These are phyloP conservation scores for Pseudocercospora fuligena DNA, from an alignment of 2,329 filamentous ascomycete species.

Conservation along the genomic window DNA sequence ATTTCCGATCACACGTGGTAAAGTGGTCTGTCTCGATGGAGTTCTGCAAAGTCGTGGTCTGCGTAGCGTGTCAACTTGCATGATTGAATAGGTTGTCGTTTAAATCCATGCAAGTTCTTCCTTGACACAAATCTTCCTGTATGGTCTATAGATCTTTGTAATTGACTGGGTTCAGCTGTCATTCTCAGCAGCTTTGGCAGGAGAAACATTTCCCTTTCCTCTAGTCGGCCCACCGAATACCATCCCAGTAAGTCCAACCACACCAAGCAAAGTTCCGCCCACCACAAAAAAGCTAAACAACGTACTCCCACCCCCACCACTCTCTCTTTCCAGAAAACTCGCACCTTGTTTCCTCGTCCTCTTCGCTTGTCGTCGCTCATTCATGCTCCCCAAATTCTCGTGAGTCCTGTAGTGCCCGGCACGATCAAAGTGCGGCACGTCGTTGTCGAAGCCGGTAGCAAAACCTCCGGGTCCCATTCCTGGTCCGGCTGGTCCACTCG, in stretches of 20 bases:
- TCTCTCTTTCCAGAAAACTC: constrained; percentile 28
- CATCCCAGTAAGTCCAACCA: constrained; percentile 32
- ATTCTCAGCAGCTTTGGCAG: neutral
- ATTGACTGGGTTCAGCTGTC: neutral
- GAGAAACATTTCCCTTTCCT: neutral
- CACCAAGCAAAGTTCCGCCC: constrained; percentile 36
- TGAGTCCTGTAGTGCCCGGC: constrained; percentile 76
- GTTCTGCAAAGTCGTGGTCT: too few relatives aligned
- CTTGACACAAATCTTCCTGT: too few relatives aligned
- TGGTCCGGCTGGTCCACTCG: constrained; percentile 24
- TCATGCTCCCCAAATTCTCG: constrained; percentile 51
- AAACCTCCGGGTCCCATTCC: constrained; percentile 56
- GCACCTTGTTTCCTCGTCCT: constrained; percentile 28
- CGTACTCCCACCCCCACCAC: constrained; percentile 28
- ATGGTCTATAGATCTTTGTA: too few relatives aligned
- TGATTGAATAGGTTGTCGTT: too few relatives aligned
- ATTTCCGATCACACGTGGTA: too few relatives aligned
- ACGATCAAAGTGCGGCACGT: constrained; percentile 79
- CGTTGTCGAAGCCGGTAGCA: constrained; percentile 59
- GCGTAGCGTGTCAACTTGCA: too few relatives aligned
- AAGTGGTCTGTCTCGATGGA: too few relatives aligned
- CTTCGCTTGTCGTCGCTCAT: constrained; percentile 32
- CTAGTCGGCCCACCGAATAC: constrained; percentile 17
- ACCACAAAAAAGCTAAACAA: constrained; percentile 42
- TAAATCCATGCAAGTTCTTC: too few relatives aligned